Conservation (phyloP, 352 stramenopile species). For the Poterioochromonas sp. region DNA sequence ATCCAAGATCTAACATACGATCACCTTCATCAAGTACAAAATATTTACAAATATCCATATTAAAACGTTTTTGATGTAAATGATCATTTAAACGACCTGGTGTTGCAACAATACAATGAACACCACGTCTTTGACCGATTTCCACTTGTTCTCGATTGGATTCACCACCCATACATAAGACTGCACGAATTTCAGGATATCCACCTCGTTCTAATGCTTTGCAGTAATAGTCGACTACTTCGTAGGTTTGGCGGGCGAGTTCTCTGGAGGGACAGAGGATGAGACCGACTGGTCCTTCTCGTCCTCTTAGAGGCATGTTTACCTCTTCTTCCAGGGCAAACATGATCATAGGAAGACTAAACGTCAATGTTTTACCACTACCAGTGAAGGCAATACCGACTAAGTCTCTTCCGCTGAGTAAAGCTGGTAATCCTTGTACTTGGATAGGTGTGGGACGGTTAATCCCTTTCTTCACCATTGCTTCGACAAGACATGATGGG, state of each 20-base stretch:
- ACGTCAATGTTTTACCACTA: conserved; percentile 96
- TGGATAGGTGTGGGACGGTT: conserved; percentile 88
- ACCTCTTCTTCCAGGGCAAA: conserved; percentile 80
- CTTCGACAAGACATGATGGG: conserved; percentile 75
- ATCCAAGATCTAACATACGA: conserved; percentile 91
- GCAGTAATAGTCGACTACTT: conserved; percentile 88
- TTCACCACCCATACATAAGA: conserved; percentile 91
- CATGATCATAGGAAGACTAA: conserved; percentile 92
- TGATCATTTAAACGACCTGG: conserved; percentile 84
- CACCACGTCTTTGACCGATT: conserved; percentile 59
- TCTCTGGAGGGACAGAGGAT: conserved; percentile 93
- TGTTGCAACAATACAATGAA: conserved; percentile 78
- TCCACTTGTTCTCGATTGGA: conserved; percentile 81
- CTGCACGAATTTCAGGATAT: conserved; percentile 68
- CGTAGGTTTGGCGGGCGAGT: conserved; percentile 92
- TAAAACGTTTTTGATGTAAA: conserved; percentile 86
- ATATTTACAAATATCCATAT: conserved; percentile 76
- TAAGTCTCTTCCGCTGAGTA: conserved; percentile 96
- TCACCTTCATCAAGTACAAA: conserved; percentile 97
- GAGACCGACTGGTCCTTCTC: conserved; percentile 90
- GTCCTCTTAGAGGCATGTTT: conserved; percentile 45
- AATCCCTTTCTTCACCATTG: conserved; percentile 88
- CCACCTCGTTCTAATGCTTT: conserved; percentile 54
- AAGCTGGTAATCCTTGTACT: conserved; percentile 74
- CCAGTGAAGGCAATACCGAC: conserved; percentile 94